These are phyloP conservation scores for Sporodiniella umbellata DNA, from an alignment of 371 early-diverging fungal genomes.

Conservation along the genomic window DNA sequence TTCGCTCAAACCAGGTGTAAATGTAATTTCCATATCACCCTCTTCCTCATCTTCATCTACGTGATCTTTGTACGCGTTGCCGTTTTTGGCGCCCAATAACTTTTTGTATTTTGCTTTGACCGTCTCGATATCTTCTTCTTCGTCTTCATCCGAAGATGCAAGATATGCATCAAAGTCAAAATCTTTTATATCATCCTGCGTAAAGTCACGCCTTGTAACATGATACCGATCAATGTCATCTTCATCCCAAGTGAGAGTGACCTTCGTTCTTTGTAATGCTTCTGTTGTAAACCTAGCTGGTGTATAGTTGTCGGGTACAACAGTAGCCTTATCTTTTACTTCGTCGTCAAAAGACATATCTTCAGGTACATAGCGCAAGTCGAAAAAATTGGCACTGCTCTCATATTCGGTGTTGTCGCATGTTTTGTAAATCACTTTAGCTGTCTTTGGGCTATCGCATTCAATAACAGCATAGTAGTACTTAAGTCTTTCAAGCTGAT, in stretches of 20 bases:
- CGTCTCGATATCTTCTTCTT: slow-evolving; percentile 57
- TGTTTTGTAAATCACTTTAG: slow-evolving; percentile 73
- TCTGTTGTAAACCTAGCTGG: slow-evolving; percentile 80
- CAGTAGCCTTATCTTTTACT: slow-evolving; percentile 60
- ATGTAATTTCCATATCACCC: slow-evolving; percentile 94
- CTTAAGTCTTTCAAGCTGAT: slow-evolving; percentile 89
- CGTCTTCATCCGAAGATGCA: slow-evolving; percentile 75
- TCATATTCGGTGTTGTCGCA: slow-evolving; percentile 97
- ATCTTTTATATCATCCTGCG: slow-evolving; percentile 82
- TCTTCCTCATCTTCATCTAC: slow-evolving; percentile 51
- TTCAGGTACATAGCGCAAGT: slow-evolving; percentile 96
- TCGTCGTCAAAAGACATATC: slow-evolving; percentile 85
- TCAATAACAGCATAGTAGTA: slow-evolving; percentile 97
- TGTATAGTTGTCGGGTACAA: slow-evolving; percentile 79
- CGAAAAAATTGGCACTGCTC: slow-evolving; percentile 90
- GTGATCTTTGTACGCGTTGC: slow-evolving; percentile 36
- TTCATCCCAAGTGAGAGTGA: slow-evolving; percentile 95
- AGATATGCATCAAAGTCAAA: slow-evolving; percentile 91
- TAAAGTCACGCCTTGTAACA: slow-evolving; percentile 78
- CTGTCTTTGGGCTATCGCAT: slow-evolving; percentile 85
- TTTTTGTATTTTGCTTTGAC: slow-evolving; percentile 63
- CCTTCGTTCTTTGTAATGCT: slow-evolving; percentile 91
- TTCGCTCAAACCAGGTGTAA: slow-evolving; percentile 89
- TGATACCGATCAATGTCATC: slow-evolving; percentile 87
- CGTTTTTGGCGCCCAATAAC: slow-evolving; percentile 46